Evolutionary conservation across 2,329 filamentous ascomycete species (phyloP), one percentile per base, ranked within the genome.

Genomic region (Pseudofabraea citricarpa): DNA sequence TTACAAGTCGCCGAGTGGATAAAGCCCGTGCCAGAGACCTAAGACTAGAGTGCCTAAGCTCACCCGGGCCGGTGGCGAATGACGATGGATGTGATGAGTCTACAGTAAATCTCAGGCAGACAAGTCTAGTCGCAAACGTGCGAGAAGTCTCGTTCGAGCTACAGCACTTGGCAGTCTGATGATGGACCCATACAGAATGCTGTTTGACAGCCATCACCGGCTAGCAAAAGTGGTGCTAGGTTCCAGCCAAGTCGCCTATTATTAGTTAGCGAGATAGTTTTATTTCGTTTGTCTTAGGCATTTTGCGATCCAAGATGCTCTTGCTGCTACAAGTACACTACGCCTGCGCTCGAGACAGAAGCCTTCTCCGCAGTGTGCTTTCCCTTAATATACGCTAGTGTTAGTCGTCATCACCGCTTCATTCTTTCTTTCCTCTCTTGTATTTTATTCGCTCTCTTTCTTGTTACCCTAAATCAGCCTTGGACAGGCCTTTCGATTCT

Each of bases 191-290:
- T 38, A 35, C 33, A 36, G 27, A 37, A 37, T 19, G 23, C 8
- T 24, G n/a, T 23, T 24, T 31, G 33, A 16, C 23, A 24, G 18
- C 18, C 13, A 37, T 27, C n/a, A 19, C 22, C 33, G 32, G 23
- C 19, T n/a, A 31, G 27, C 3, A 23, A 43, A 29, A 16, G 33
- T 38, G 24, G 18, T 36, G 13, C 33, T 22, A 12, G 22, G 33
- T 38, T 38, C 33, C 41, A 43, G 41, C 41, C 41, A 37, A 36
- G 32, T 19, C 13, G 23, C 18, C 38, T 22, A 43, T 15, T 40
- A 18, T 16, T 44, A 41, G 16, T 40, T 16, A 19, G 15, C 16
- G 24, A 15, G 18, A 13, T 38, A 13, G 38, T 16, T 15, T 19
- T 20, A 19, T n/a, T 19, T 19, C 15, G 33, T 19, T 19, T 19